Evolutionary conservation across 139 green algal species (phyloP).

Genomic region (Closterium sp.): DNA sequence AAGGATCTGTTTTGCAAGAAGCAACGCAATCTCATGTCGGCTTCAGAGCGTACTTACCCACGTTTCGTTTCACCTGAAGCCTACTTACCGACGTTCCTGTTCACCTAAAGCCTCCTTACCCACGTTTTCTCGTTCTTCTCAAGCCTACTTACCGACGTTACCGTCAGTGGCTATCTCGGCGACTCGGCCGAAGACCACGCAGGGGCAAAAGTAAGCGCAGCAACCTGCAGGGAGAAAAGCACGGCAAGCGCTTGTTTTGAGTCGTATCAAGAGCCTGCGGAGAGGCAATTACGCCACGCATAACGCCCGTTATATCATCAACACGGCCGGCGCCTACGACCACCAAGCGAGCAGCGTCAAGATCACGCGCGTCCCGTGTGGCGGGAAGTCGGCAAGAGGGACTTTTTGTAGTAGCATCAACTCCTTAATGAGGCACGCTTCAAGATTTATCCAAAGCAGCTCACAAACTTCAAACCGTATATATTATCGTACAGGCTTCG

Average conservation of each 20-base stretch:
- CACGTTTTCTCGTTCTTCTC: too few species aligned
- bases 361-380: background rate
- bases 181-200: background rate
- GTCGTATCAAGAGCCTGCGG: too few species aligned
- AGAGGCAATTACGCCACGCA: too few species aligned
- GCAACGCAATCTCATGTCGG: too few species aligned
- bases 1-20: too few species aligned
- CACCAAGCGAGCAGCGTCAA: too few species aligned
- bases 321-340: too few species aligned
- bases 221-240: background rate
- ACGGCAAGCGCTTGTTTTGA: background rate
- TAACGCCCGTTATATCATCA: background rate
- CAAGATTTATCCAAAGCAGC: background rate
- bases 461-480: background rate
- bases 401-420: too few species aligned
- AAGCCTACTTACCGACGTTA: background rate
- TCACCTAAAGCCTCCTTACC: too few species aligned
- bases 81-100: too few species aligned
- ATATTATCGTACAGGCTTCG: background rate
- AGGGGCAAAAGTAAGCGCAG: conserved; percentile 7
- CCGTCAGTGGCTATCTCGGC: background rate
- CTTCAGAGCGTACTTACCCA: background rate
- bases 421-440: too few species aligned
- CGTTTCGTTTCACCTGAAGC: too few species aligned
- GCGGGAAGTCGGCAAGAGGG: background rate